Evolutionary conservation across 2,329 filamentous ascomycete species (phyloP), one percentile per base, ranked within the genome.

Genomic region (Apiospora sp.): DNA sequence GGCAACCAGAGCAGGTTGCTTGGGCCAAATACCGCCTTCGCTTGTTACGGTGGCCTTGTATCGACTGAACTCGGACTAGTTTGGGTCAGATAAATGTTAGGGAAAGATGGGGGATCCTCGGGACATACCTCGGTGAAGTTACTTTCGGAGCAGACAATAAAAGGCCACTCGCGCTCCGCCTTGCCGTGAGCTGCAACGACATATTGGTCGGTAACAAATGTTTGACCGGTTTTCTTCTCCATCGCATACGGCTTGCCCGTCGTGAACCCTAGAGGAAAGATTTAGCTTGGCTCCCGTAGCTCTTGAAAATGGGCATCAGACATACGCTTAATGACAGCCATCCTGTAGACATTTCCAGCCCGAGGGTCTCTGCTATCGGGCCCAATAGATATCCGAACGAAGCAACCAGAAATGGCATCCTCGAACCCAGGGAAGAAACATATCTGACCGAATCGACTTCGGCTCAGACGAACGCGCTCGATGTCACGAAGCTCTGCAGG

Each of bases 381-480:
- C 0, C 95, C 96, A 72, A 98, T 90, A 74, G 92, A 93, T 75
- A 98, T 91, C 70, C 96, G 93, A 49, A 92, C 92, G 81, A 93
- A 99, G 82, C 95, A 97, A 70, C 94, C 94, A 22, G 87, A 90
- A 78, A 98, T 93, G 43, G 93, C 89, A 12, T 93, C 86, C 72
- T 97, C 93, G 76, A 99, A 98, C 4, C 92, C 92, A 14, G 96
- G 96, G 77, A 95, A 96, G 85, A 97, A 98, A 87, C 95, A 98
- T 71, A 98, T 93, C 79, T 96, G 91, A 8, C 93, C 92, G 81
- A 99, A 98, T 79, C 95, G 93, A 76, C 90, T 93, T 74, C 96
- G 91, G 69, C 95, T 94, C 73, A 99, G 89, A 72, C 94, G 91
- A 71, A 96, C 90, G 69, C 94, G 91, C 80, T 98, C 93, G 75